These are phyloP conservation scores for Metroxylon sagu DNA, from an alignment of 176 grass and related monocot species.

Conservation along the genomic window DNA sequence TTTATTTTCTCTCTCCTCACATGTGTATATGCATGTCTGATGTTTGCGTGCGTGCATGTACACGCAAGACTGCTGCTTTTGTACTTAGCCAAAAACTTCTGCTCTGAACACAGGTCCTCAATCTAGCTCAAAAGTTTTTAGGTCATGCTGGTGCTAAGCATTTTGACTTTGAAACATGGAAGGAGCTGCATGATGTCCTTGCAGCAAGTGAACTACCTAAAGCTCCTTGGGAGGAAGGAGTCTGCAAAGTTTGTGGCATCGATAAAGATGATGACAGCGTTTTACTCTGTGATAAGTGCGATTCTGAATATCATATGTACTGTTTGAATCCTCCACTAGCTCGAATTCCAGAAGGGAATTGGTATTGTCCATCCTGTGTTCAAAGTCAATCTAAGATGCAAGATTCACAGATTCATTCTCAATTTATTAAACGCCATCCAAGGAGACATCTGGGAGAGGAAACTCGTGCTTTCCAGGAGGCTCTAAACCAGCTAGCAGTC, in stretches of 20 bases:
- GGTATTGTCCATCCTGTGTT: constrained; percentile 87
- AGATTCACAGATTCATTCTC: constrained; percentile 20
- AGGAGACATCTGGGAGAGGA: constrained; percentile 45
- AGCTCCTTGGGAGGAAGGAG: constrained; percentile 95
- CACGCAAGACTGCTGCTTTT: too few species aligned
- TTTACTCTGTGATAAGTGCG: constrained; percentile 81
- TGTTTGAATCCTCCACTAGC: constrained; percentile 85
- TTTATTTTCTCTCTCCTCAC: too few species aligned
- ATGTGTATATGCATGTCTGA: too few species aligned
- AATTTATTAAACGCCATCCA: constrained; percentile 29
- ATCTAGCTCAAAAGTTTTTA: constrained; percentile 58
- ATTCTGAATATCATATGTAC: constrained; percentile 96
- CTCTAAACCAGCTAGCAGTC: constrained; percentile 42
- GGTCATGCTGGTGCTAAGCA: constrained; percentile 27
- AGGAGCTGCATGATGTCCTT: constrained; percentile 53
- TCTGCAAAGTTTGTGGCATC: constrained; percentile 97
- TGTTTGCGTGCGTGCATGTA: too few species aligned
- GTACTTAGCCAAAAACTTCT: too few species aligned
- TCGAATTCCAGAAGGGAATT: constrained; percentile 85
- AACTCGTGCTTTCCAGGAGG: constrained; percentile 36
- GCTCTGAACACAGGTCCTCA: constrained; percentile 46
- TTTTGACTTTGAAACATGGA: constrained; percentile 26
- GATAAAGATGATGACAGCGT: constrained; percentile 89
- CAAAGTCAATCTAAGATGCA: constrained; percentile 32
- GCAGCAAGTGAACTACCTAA: constrained; percentile 54